A percentile compares a stretch with the other conserved stretches of the same genome.
phyloP scores from a whole-genome alignment of 176 grass and related monocot genomes.

The Areca catechu region DNA sequence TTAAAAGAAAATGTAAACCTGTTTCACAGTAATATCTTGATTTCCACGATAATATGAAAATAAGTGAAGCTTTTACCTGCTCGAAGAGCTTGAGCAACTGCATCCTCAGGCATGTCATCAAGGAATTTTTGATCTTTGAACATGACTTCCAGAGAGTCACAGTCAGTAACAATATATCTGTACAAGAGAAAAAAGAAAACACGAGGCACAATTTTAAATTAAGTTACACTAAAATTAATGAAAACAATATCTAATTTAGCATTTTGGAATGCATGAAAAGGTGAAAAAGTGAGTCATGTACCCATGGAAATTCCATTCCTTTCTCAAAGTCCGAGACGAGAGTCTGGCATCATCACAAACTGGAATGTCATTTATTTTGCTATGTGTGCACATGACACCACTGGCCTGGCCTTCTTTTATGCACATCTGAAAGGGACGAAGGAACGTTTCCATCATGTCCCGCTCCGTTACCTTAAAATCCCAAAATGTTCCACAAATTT shows the following conservation, averaged over 20 bases:
- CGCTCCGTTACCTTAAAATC: constrained; percentile 25
- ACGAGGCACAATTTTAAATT: no score
- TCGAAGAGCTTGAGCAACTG: no score
- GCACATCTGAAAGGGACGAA: constrained; percentile 60
- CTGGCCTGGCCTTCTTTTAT: constrained; percentile 40
- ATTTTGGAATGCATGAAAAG: no score
- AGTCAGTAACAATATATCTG: constrained; percentile 64
- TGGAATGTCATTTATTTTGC: constrained; percentile 48
- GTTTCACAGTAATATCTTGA: no score
- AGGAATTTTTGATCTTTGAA: no score
- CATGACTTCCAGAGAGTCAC: constrained; percentile 34
- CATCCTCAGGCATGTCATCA: no score
- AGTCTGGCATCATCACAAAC: constrained; percentile 40
- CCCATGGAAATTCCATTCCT: constrained; percentile 44
- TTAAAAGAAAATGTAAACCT: no score
- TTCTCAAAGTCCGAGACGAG: constrained; percentile 29
- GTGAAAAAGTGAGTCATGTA: constrained; percentile 10
- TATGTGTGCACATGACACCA: constrained; percentile 71
- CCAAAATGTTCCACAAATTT: no score
- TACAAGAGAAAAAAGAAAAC: not conserved
- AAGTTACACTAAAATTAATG: no score
- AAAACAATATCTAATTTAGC: no score
- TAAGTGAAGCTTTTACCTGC: no score
- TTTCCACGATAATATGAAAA: no score
- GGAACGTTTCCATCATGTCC: constrained; percentile 64